A percentile compares a stretch with the other conserved stretches of the same genome.
Evolutionary conservation across 2,329 filamentous ascomycete species (phyloP).

Genomic region (Pseudodiploospora longispora): DNA sequence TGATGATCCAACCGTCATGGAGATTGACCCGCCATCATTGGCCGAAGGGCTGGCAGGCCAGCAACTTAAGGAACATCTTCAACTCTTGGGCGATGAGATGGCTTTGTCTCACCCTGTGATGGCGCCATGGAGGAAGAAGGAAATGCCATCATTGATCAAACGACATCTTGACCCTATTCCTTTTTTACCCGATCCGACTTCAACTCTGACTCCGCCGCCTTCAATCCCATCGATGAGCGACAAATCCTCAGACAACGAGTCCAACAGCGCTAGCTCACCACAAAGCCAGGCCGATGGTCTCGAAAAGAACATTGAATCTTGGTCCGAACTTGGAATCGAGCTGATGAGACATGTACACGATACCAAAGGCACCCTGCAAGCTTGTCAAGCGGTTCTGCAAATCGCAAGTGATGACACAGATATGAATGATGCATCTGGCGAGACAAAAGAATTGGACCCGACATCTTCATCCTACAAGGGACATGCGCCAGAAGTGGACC

Average conservation of each 20-base stretch:
- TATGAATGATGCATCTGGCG: slow-evolving; percentile 13
- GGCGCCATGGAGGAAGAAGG: slow-evolving; percentile 45
- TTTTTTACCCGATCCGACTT: slow-evolving; percentile 48
- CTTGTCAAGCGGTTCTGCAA: slow-evolving; percentile 21
- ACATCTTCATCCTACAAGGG: slow-evolving; percentile 4
- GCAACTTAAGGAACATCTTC: slow-evolving; percentile 48
- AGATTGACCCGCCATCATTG: slow-evolving; percentile 54
- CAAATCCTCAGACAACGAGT: neutral
- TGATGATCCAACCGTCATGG: slow-evolving; percentile 54
- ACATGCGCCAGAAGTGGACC: neutral
- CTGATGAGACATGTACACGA: slow-evolving; percentile 25
- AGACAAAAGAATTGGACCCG: slow-evolving; percentile 8
- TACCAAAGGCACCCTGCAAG: slow-evolving; percentile 18
- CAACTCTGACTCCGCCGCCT: slow-evolving; percentile 24
- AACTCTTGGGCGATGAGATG: slow-evolving; percentile 46
- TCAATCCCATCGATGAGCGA: slow-evolving; percentile 7
- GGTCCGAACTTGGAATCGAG: slow-evolving; percentile 26
- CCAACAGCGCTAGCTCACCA: neutral
- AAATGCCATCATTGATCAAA: slow-evolving; percentile 42
- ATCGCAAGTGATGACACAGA: slow-evolving; percentile 17
- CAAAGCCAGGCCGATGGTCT: neutral
- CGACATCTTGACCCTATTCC: slow-evolving; percentile 54
- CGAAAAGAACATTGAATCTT: slow-evolving; percentile 17
- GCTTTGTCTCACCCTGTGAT: slow-evolving; percentile 54
- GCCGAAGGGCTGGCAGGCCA: slow-evolving; percentile 57